phyloP scores from a whole-genome alignment of 257 asterid species.

The Nicotiana tomentosiformis region DNA sequence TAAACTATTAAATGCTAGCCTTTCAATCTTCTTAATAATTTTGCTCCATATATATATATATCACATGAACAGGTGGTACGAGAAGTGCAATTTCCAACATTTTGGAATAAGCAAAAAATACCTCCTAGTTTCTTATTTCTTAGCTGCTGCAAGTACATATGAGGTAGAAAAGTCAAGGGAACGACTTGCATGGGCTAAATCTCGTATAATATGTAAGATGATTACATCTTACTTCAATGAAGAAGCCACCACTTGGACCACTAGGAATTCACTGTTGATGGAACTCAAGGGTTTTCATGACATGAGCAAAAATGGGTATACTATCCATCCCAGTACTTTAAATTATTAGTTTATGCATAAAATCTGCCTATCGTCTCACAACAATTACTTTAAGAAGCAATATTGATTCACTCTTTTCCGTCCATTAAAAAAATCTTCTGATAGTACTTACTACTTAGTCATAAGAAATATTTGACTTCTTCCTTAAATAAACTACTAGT shows the following conservation, averaged over 20 bases:
- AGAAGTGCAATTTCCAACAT: not conserved
- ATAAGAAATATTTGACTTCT: no score
- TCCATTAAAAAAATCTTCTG: no score
- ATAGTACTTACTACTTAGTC: no score
- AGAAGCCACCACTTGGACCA: not conserved
- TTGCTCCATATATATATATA: not conserved
- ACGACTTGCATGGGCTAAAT: slow-evolving; percentile 3
- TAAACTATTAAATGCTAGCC: no score
- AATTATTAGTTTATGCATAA: not conserved
- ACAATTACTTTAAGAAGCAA: no score
- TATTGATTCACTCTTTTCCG: no score
- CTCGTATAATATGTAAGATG: not conserved
- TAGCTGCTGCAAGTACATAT: not conserved
- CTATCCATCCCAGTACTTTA: not conserved
- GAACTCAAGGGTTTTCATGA: not conserved
- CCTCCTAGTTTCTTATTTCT: not conserved
- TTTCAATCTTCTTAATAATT: no score
- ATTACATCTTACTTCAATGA: not conserved
- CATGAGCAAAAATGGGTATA: not conserved
- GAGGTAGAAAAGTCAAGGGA: not conserved
- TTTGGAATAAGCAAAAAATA: not conserved
- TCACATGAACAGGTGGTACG: not conserved
- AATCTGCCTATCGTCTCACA: no score
- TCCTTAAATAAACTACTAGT: no score
- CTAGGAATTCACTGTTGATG: not conserved